Base-by-base conservation (phyloP, 108 stramenopile species). In the Cyclotella cryptica region DNA sequence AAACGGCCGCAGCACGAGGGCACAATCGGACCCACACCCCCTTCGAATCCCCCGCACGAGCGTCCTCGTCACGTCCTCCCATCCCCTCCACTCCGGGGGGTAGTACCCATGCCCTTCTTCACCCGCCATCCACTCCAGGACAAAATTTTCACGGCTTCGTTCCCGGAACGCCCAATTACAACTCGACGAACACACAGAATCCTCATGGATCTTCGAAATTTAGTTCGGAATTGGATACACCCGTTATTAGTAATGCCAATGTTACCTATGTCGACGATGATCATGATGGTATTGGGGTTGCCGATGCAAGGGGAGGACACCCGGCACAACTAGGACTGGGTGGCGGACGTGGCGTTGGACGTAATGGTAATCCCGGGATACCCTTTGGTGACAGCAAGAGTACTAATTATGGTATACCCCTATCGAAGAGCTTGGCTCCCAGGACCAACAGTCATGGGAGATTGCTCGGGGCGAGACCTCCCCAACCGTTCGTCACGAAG, bases 191-290 rank as follows among this genome's bases (percentile, higher is more conserved):
- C n/a, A 26, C 24, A 19, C 55, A 57, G 60, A 35, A 35, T 35
- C 35, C 35, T 35, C 49, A 51, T 51, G 49, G 49, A 19, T 19
- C 17, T 22, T 26, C 43, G 0, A 65, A 26, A 45, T 24, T 65
- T 21, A 21, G 8, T 24, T 21, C 64, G 18, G 64, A 65, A 26
- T 9, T 65, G 43, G 26, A 45, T 21, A 74, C 74, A 26, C 74
- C 74, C 17, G 52, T 74, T 0, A 74, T 74, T 30, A 24, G 46
- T n/a, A 74, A 74, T 46, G 46, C 69, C 39, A 71, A 71, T 29
- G 43, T 66, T 17, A 64, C 39, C 26, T 74, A 74, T 40, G 62
- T 74, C 15, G 64, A 65, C 42, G 59, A 65, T 65, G 46, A 21
- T 35, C 35, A 35, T 35, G 35, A 35, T 35, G 35, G 35, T 6